Percentiles rank a stretch among this genome's conserved stretches.
These are phyloP conservation scores for Talaromyces stipitatus DNA, from an alignment of 495 filamentous ascomycete genomes.

Conservation along the genomic window DNA sequence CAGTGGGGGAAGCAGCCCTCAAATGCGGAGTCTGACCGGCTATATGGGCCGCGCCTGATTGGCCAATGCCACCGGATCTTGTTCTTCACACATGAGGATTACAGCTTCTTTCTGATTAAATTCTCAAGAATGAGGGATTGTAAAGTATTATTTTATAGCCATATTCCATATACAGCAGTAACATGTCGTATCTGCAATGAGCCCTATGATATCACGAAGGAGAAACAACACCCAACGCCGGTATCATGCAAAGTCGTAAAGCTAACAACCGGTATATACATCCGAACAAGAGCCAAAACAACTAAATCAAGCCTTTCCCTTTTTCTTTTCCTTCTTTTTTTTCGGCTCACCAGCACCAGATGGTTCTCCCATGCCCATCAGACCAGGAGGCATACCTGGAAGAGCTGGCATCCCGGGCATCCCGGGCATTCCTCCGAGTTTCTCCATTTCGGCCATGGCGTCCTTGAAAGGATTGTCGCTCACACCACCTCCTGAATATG, in stretches of 20 bases:
- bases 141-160: too few species aligned
- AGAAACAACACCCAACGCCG: constrained; percentile 21
- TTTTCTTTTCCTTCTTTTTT: constrained; percentile 47
- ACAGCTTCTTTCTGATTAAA: background rate
- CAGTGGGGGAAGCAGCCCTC: background rate
- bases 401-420: constrained; percentile 36
- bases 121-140: background rate
- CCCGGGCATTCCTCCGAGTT: constrained; percentile 46
- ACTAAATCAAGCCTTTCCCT: constrained; percentile 30
- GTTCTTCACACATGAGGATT: background rate
- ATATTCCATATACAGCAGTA: background rate
- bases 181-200: background rate
- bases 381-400: constrained; percentile 31
- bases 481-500: constrained; percentile 87
- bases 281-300: constrained; percentile 1
- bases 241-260: constrained; percentile 23
- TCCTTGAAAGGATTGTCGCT: constrained; percentile 96
- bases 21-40: background rate
- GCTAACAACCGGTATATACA: constrained; percentile 8
- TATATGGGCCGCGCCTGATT: background rate
- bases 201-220: background rate
- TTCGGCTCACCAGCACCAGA: constrained; percentile 33
- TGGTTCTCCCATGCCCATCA: constrained; percentile 25
- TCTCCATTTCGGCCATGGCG: constrained; percentile 91
- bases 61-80: background rate